Percentiles rank a stretch among this genome's conserved stretches.
phyloP scores from a whole-genome alignment of 805 yeast species.

The Candida fluviatilis region DNA sequence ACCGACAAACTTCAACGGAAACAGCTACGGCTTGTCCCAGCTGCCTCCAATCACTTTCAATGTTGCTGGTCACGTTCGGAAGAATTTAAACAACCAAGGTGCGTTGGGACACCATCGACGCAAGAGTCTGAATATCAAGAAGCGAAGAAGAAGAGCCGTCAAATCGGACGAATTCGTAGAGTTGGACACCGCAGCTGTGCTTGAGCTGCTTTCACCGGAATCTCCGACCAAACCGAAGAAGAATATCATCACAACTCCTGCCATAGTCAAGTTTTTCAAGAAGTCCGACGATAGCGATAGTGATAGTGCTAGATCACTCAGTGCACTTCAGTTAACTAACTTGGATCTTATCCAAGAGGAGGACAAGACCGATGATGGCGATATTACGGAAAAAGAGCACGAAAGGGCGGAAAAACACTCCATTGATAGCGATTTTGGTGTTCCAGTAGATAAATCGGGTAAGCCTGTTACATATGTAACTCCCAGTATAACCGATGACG shows the following conservation, averaged over 20 bases:
- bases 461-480: constrained; percentile 1
- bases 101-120: neutral
- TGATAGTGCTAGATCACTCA: constrained; percentile 12
- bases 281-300: constrained; percentile 10
- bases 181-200: constrained; percentile 1
- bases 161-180: constrained; percentile 1
- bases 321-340: constrained; percentile 6
- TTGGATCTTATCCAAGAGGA: constrained; percentile 18
- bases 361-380: constrained; percentile 14
- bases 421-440: constrained; percentile 29
- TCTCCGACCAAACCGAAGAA: neutral
- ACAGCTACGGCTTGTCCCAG: constrained; percentile 9
- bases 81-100: constrained; percentile 8
- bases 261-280: constrained; percentile 6
- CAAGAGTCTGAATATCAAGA: constrained; percentile 2
- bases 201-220: constrained; percentile 2
- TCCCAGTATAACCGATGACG: constrained; percentile 5
- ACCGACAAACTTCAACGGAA: neutral
- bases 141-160: neutral
- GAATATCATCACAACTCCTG: constrained; percentile 5
- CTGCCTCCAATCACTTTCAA: constrained; percentile 30
- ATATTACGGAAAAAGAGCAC: constrained; percentile 11
- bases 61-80: constrained; percentile 19
- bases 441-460: constrained; percentile 16
- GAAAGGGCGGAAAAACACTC: constrained; percentile 10